A percentile compares a stretch with the other conserved stretches of the same genome.
These are phyloP conservation scores for Kurtzmaniella quercitrusa DNA, from an alignment of 1,139 yeast genomes.

Conservation along the genomic window DNA sequence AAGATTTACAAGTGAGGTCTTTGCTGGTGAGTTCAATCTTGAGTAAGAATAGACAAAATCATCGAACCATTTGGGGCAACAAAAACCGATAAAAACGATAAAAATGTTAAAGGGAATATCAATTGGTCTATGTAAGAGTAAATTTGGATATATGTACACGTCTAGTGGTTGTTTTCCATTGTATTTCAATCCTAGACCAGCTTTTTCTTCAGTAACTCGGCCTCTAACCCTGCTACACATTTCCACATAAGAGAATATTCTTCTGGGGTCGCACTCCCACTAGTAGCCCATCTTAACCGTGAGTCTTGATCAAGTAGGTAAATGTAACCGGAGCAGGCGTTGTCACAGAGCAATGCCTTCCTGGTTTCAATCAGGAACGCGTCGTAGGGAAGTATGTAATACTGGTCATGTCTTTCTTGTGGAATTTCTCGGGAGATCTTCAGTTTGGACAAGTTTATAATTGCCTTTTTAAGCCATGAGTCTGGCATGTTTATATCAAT, in stretches of 20 bases:
- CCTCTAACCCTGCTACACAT: constrained; percentile 51
- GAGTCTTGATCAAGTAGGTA: constrained; percentile 72
- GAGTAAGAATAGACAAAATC: too few species aligned
- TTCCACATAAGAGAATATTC: constrained; percentile 68
- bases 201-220: constrained; percentile 18
- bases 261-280: constrained; percentile 68
- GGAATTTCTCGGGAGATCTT: constrained; percentile 42
- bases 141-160: too few species aligned
- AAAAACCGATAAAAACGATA: too few species aligned
- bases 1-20: too few species aligned
- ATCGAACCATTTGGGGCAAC: too few species aligned
- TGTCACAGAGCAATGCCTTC: constrained; percentile 61
- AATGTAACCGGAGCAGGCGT: constrained; percentile 79
- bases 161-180: too few species aligned
- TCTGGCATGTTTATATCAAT: constrained; percentile 75
- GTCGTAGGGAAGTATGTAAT: constrained; percentile 61
- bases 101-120: too few species aligned
- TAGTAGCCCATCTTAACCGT: constrained; percentile 86
- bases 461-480: constrained; percentile 59
- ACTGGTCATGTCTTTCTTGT: constrained; percentile 49
- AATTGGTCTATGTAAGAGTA: too few species aligned
- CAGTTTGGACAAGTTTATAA: constrained; percentile 52
- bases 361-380: constrained; percentile 57
- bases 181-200: too few species aligned
- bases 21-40: too few species aligned